Evolutionary conservation across 352 stramenopile genomes (phyloP), one percentile per base, ranked within the genome.

Genomic region (Thraustotheca clavata): DNA sequence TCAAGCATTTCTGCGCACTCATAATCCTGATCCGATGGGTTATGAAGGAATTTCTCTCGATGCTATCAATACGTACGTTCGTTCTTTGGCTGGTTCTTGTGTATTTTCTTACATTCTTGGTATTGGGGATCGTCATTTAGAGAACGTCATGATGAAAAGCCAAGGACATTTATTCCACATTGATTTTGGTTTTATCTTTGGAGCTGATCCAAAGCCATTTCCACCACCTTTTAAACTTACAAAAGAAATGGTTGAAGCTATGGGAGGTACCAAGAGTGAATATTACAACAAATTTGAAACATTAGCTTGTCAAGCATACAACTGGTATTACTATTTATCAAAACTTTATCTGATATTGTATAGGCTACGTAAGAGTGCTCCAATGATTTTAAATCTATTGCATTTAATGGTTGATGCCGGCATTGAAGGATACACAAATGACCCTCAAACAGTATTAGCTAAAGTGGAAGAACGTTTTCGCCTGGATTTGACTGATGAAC

Each of bases 131-230:
- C 84, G 97, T 8, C 97, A 99, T 74, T 84, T 99, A 61, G 97
- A 99, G 72, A 99, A 99, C 74, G 83, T 99, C 61, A 98, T 99
- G 95, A 92, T 99, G 67, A 93, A 91, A 57, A 83, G 87, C 2
- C 82, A 88, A 63, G 97, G 97, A 18, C 87, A 98, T 68, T 83
- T 99, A 41, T 99, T 99, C 77, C 97, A 99, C 73, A 99, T 99
- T 74, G 97, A 98, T 77, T 99, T 99, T 76, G 96, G 96, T 31
- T 99, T 98, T 74, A 98, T 99, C 62, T 99, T 99, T 69, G 97
- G 97, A 41, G 83, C 91, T 31, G 97, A 99, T 69, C 97, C 97
- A 0, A 99, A 99, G 73, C 96, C 96, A 11, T 91, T 98, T 49
- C 96, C 96, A n/a, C 96, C 97, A 32, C 94, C 95, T 26, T 99